Conservation (phyloP, 2,329 filamentous ascomycete species). For the Diaporthe sp. region DNA sequence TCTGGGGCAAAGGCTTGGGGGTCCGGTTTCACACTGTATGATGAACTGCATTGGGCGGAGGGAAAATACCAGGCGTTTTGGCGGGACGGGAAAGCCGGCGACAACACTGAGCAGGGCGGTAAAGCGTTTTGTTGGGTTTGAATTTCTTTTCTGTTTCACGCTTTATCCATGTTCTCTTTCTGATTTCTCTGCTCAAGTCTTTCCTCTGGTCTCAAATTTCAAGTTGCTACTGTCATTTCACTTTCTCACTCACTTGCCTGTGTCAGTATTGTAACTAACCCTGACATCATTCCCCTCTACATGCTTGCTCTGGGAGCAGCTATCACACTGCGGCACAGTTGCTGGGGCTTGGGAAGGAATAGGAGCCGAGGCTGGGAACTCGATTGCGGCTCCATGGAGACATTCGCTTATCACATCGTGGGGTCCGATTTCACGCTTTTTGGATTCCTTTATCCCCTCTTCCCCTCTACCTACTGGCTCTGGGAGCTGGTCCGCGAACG, state of each 20-base stretch:
- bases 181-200: constrained; percentile 10
- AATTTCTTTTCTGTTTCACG: not conserved
- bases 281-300: constrained; percentile 7
- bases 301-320: constrained; percentile 34
- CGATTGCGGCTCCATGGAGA: constrained; percentile 9
- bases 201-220: constrained; percentile 33
- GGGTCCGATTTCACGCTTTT: constrained; percentile 1
- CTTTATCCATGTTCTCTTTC: not conserved
- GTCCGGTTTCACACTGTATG: not conserved
- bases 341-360: constrained; percentile 23
- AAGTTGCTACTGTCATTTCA: constrained; percentile 21
- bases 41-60: constrained; percentile 41
- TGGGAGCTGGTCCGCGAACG: constrained; percentile 28
- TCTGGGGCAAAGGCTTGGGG: not conserved
- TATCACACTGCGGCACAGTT: constrained; percentile 17
- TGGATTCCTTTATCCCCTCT: not conserved
- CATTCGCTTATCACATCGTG: constrained; percentile 8
- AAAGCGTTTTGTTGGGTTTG: constrained; percentile 22
- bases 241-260: constrained; percentile 18
- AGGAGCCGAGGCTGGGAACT: constrained; percentile 29
- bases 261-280: constrained; percentile 34
- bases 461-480: constrained; percentile 14
- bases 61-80: constrained; percentile 53
- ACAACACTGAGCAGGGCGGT: constrained; percentile 27
- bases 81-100: constrained; percentile 32